Evolutionary conservation across 2,329 filamentous ascomycete genomes (phyloP).

Genomic region (Alternaria angustiovoidea): DNA sequence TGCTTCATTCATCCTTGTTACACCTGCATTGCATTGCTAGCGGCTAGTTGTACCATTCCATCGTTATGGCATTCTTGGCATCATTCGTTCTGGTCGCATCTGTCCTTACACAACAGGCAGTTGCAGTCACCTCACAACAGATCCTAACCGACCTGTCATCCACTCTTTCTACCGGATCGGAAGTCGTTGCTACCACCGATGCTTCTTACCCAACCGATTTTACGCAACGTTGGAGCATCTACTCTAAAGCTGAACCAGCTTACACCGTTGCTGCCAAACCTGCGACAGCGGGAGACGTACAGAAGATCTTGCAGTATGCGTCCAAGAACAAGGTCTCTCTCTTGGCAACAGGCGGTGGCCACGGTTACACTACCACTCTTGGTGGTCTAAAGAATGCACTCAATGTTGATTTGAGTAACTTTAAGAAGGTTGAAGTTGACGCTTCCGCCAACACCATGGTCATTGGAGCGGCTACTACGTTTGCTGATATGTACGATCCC

Average conservation of each 20-base stretch:
- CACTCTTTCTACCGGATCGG: background rate
- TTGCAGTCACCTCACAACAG: slow-evolving; percentile 5
- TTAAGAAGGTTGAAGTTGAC: background rate
- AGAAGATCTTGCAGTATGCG: slow-evolving; percentile 5
- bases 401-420: background rate
- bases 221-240: slow-evolving; percentile 8
- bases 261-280: slow-evolving; percentile 4
- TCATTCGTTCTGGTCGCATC: background rate
- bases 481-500: slow-evolving; percentile 4
- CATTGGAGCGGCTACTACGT: background rate
- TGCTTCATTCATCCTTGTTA: background rate
- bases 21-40: background rate
- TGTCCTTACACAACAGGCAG: background rate
- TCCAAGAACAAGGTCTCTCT: slow-evolving; percentile 2
- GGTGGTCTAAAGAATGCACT: background rate
- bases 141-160: slow-evolving; percentile 4
- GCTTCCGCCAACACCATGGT: background rate
- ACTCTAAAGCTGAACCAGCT: background rate
- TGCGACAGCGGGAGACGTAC: background rate
- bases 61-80: slow-evolving; percentile 4
- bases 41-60: background rate
- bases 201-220: background rate
- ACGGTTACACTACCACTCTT: background rate
- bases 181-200: background rate
- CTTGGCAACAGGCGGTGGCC: slow-evolving; percentile 1